Evolutionary conservation across 192 early-diverging fungal species (phyloP).

Genomic region (Linnemannia hyalina): DNA sequence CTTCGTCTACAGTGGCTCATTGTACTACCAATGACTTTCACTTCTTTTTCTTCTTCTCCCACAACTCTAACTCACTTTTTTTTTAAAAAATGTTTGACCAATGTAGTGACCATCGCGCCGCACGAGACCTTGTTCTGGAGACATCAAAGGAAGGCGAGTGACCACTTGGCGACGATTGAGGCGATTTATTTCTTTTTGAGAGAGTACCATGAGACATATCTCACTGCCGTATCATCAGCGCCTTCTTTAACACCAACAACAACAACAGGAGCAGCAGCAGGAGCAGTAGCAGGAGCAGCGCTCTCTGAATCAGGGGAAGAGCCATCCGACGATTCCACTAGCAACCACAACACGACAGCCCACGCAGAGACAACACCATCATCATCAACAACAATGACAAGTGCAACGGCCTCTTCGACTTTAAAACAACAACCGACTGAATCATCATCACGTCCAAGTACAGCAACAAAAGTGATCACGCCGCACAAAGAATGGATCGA

Average conservation of each 20-base stretch:
- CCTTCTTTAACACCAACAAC: background rate
- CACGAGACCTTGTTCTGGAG: slow-evolving; percentile 93
- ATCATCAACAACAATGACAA: slow-evolving; percentile 1
- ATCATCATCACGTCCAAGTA: background rate
- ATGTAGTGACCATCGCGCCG: slow-evolving; percentile 76
- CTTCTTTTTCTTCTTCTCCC: background rate
- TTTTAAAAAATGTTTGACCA: slow-evolving; percentile 50
- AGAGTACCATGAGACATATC: slow-evolving; percentile 77
- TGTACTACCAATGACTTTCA: background rate
- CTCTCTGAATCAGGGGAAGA: background rate
- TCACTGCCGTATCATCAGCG: slow-evolving; percentile 13
- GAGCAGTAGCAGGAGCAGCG: background rate
- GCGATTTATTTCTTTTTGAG: slow-evolving; percentile 95
- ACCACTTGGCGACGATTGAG: slow-evolving; percentile 93
- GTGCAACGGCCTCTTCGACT: background rate
- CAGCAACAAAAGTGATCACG: slow-evolving; percentile 26
- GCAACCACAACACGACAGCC: background rate
- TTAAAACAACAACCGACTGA: no score
- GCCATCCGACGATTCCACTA: no score
- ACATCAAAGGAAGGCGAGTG: slow-evolving; percentile 81
- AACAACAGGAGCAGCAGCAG: background rate
- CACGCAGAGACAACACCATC: background rate
- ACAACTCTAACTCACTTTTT: background rate
- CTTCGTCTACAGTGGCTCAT: background rate
- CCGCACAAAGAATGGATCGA: slow-evolving; percentile 44